A percentile compares a stretch with the other conserved stretches of the same genome.
These are phyloP conservation scores for Castanospermum australe DNA, from an alignment of 306 rosid genomes.

Conservation along the genomic window DNA sequence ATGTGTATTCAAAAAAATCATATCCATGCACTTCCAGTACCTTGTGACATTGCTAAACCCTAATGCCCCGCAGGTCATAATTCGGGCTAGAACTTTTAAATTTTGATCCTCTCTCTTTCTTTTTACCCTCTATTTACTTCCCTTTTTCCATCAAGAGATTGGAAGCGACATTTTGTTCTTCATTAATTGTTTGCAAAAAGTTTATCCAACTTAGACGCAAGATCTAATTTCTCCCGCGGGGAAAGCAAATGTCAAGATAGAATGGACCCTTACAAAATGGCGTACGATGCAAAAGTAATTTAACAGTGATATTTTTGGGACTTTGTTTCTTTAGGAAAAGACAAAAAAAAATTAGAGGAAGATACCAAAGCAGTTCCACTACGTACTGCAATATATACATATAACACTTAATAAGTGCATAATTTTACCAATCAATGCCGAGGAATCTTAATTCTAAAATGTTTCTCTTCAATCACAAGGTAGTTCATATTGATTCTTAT, in stretches of 20 bases:
- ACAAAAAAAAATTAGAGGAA: background rate
- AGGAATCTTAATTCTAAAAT: background rate
- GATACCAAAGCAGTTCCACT: background rate
- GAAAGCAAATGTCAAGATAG: background rate
- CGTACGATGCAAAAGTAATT: background rate
- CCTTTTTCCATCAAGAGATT: background rate
- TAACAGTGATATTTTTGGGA: no score
- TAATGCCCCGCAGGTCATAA: background rate
- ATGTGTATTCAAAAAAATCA: no score
- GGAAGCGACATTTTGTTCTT: constrained; percentile 3
- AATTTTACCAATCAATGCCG: background rate
- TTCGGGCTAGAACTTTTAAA: background rate
- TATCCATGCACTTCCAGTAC: no score
- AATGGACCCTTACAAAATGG: background rate
- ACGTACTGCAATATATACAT: background rate
- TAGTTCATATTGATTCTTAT: background rate
- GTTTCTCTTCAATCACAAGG: constrained; percentile 1
- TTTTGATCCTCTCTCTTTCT: background rate
- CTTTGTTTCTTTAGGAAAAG: background rate
- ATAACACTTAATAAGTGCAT: background rate
- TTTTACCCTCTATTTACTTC: background rate
- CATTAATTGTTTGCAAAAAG: background rate
- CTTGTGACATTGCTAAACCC: no score
- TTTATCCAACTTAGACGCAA: constrained; percentile 13
- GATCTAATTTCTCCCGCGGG: background rate